Base-by-base conservation (phyloP, 768 basidiomycete genomes). In the Porpolomopsis calyptriformis region DNA sequence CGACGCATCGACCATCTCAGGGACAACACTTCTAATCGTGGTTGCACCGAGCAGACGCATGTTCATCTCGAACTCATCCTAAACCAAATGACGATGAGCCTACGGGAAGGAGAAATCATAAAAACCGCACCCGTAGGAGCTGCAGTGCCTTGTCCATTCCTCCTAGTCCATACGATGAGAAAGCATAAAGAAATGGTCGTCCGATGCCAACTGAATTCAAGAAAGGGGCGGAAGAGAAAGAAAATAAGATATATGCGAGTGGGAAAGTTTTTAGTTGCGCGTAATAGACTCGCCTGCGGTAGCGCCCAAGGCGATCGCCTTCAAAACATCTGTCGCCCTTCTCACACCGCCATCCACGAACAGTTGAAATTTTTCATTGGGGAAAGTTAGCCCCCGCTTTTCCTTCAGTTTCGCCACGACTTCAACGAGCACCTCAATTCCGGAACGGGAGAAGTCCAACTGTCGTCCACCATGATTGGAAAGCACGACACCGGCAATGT, bases 61-160 rank as follows among this genome's bases (percentile, higher is more conserved):
- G 64, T 94, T 92, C 94, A 98, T 97, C 69, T 93, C 89, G 55
- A 99, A 90, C 62, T 99, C 94, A 54, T 93, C 89, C 90, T 97
- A 57, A 7, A 49, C 14, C 1, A 38, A n/a, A 38, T 35, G 36
- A 49, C 22, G 11, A 7, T 33, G 4, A 11, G 10, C 4, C 18
- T n/a, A 19, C 12, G 14, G 12, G 11, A 44, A 12, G 26, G 10
- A 23, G 16, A 39, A 11, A 4, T n/a, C 2, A 24, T 11, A 26
- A 4, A 11, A 22, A 4, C 57, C 75, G 47, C 55, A 84, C 87
- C 52, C 74, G 72, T 38, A 93, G 61, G 42, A 94, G 87, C 54
- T 86, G 75, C 44, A 96, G 57, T 1, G 88, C 87, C 52, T 75
- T 79, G 44, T 87, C 82, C 20, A 94, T 84, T 7, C 94, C 94